Percentiles rank a stretch among this genome's conserved stretches.
These are phyloP conservation scores for Pleurotus platypus DNA, from an alignment of 768 basidiomycete genomes.

Conservation along the genomic window DNA sequence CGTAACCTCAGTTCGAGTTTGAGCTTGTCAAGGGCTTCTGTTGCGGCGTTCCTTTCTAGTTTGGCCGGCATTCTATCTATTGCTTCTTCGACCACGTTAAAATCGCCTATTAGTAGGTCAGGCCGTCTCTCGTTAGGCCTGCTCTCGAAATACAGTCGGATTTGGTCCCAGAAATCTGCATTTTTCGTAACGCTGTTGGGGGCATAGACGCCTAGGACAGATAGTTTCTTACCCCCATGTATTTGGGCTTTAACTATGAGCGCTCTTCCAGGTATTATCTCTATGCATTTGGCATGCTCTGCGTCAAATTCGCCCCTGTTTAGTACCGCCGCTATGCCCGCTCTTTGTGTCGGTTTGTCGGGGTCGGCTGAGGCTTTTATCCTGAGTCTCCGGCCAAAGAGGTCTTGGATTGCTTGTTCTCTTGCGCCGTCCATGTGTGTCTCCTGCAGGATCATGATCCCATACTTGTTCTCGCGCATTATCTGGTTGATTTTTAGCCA, in stretches of 20 bases:
- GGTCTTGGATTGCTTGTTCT: background rate
- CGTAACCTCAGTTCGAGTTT: conserved; percentile 14
- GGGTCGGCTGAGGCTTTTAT: conserved; percentile 15
- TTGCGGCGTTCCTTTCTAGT: conserved; percentile 12
- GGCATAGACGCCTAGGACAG: conserved; percentile 30
- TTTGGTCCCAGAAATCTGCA: conserved; percentile 23
- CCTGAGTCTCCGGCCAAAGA: conserved; percentile 10
- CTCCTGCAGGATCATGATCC: conserved; percentile 25
- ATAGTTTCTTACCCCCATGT: conserved; percentile 15
- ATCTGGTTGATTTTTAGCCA: conserved; percentile 23
- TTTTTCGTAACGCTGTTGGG: conserved; percentile 27
- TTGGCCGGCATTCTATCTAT: conserved; percentile 30
- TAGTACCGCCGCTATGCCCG: conserved; percentile 30
- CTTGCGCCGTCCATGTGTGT: conserved; percentile 22
- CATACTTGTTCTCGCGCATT: conserved; percentile 20
- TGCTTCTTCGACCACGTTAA: conserved; percentile 35
- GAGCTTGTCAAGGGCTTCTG: conserved; percentile 15
- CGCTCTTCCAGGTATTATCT: conserved; percentile 25
- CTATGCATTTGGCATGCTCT: conserved; percentile 3
- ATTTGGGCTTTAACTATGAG: conserved; percentile 13
- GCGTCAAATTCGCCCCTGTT: conserved; percentile 23
- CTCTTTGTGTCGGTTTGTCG: conserved; percentile 14
- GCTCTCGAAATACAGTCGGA: conserved; percentile 9
- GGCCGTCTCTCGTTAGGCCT: conserved; percentile 13
- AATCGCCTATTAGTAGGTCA: conserved; percentile 36